Percentiles rank a stretch among this genome's conserved stretches.
phyloP scores from a whole-genome alignment of 2,329 filamentous ascomycete species.

The Colletotrichum graminicola region DNA sequence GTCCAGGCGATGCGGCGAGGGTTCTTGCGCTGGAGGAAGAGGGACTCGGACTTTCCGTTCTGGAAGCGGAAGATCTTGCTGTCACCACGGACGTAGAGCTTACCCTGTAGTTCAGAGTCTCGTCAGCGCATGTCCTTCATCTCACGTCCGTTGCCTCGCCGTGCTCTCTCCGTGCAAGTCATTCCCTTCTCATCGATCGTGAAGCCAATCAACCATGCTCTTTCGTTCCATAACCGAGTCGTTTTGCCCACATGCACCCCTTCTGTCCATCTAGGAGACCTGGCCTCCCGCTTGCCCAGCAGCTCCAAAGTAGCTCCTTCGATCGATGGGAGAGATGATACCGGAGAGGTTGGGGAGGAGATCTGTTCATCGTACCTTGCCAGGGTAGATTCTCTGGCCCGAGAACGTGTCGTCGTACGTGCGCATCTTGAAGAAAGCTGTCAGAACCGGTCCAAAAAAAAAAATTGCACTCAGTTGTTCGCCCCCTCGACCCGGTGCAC shows the following conservation, averaged over 20 bases:
- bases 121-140: constrained; percentile 46
- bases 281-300: neutral
- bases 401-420: constrained; percentile 77
- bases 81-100: constrained; percentile 99
- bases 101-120: constrained; percentile 75
- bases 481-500: neutral
- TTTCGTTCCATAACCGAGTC: neutral
- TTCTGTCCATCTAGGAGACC: neutral
- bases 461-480: neutral
- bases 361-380: constrained; percentile 66
- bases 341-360: neutral
- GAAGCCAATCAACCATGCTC: constrained; percentile 1
- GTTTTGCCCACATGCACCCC: neutral
- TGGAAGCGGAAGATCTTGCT: constrained; percentile 99
- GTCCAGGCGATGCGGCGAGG: constrained; percentile 99
- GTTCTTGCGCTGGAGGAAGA: constrained; percentile 99
- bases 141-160: constrained; percentile 18
- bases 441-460: constrained; percentile 9
- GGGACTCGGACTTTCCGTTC: constrained; percentile 99
- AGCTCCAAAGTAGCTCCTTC: constrained; percentile 11
- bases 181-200: constrained; percentile 18
- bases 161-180: neutral
- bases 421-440: constrained; percentile 65
- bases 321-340: constrained; percentile 23
- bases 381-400: constrained; percentile 76